Evolutionary conservation across 768 basidiomycete species (phyloP).

Genomic region (Russula virescens): DNA sequence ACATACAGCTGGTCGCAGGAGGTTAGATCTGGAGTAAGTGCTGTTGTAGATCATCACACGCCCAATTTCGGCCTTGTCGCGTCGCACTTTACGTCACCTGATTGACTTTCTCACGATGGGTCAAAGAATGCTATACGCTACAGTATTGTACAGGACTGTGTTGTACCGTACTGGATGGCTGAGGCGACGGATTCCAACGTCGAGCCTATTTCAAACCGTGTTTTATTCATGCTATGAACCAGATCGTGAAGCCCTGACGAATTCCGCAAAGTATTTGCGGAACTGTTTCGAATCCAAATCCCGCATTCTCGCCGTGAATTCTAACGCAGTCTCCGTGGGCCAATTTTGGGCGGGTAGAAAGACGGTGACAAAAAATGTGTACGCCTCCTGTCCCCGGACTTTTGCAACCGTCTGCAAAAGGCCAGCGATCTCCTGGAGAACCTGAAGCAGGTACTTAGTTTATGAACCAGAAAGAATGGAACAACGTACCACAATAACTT

Average conservation of each 20-base stretch:
- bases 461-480: not conserved
- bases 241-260: constrained; percentile 65
- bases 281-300: constrained; percentile 71
- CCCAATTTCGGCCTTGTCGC: not conserved
- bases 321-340: constrained; percentile 68
- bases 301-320: constrained; percentile 72
- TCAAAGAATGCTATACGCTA: too few species aligned
- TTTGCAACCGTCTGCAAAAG: constrained; percentile 75
- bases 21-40: too few species aligned
- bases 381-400: constrained; percentile 75
- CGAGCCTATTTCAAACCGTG: not conserved
- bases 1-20: constrained; percentile 24
- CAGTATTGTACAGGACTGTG: too few species aligned
- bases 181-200: not conserved
- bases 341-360: constrained; percentile 89
- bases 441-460: constrained; percentile 40
- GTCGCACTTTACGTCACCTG: constrained; percentile 12
- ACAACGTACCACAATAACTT: constrained; percentile 66
- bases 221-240: constrained; percentile 18
- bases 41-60: not conserved
- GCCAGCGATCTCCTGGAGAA: constrained; percentile 83
- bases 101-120: constrained; percentile 1
- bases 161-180: too few species aligned
- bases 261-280: constrained; percentile 82
- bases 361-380: constrained; percentile 68